Conservation (phyloP, 2,329 filamentous ascomycete species). For the Monilinia fructigena region DNA sequence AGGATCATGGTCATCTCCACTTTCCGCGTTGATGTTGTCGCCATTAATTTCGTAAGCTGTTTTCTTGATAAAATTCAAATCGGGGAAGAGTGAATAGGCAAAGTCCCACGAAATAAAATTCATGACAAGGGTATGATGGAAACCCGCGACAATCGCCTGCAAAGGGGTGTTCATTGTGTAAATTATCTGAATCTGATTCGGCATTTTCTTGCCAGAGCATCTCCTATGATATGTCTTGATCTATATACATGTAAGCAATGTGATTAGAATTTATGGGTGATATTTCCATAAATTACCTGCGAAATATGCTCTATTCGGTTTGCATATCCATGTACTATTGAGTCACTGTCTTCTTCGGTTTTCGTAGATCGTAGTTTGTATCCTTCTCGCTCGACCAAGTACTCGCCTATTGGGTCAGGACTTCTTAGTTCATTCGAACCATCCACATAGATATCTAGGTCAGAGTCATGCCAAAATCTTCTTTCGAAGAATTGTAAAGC, state of each 20-base stretch:
- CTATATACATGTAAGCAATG: neutral
- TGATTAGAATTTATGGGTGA: neutral
- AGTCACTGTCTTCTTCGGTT: neutral
- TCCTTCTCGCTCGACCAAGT: neutral
- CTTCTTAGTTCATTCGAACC: neutral
- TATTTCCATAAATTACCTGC: neutral
- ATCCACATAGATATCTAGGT: conserved; percentile 24
- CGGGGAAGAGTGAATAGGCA: conserved; percentile 8
- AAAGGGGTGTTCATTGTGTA: neutral
- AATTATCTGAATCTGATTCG: neutral
- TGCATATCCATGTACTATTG: neutral
- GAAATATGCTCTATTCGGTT: neutral
- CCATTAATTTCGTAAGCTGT: neutral
- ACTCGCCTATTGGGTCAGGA: neutral
- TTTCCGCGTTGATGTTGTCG: neutral
- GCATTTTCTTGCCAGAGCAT: neutral
- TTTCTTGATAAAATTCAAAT: neutral
- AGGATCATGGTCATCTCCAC: neutral
- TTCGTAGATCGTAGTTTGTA: neutral
- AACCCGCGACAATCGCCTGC: neutral
- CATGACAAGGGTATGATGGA: neutral
- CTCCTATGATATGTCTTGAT: conserved; percentile 4
- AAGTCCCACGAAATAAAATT: conserved; percentile 13
- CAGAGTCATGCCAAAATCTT: conserved; percentile 18
- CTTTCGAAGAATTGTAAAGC: conserved; percentile 25